These are phyloP conservation scores for Taphrina populina DNA, from an alignment of 1,139 yeast species.

Conservation along the genomic window DNA sequence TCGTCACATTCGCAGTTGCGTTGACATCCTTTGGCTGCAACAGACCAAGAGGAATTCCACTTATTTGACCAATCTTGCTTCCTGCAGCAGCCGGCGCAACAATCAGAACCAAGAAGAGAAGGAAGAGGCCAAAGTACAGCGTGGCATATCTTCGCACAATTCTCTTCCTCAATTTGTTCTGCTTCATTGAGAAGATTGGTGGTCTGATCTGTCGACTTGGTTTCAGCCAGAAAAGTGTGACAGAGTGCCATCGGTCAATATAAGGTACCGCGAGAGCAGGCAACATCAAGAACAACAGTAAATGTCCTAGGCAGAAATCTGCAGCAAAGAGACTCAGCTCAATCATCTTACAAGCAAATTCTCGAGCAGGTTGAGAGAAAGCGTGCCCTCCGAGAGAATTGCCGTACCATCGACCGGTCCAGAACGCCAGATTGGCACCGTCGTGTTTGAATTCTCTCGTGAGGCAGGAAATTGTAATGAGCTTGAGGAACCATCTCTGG, in stretches of 20 bases:
- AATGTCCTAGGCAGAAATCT: conserved; percentile 89
- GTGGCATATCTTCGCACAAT: conserved; percentile 95
- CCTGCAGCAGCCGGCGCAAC: conserved; percentile 86
- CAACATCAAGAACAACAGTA: conserved; percentile 80
- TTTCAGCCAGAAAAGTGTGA: conserved; percentile 97
- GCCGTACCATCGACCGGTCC: conserved; percentile 99
- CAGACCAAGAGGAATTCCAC: conserved; percentile 17
- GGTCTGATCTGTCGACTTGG: conserved; percentile 98
- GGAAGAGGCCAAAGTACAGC: conserved; percentile 69
- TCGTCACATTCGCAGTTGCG: conserved; percentile 27
- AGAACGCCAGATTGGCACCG: conserved; percentile 95
- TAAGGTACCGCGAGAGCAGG: conserved; percentile 84
- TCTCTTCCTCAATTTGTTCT: conserved; percentile 95
- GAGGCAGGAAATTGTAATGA: conserved; percentile 72
- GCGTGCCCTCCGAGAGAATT: conserved; percentile 95
- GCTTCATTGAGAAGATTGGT: conserved; percentile 95
- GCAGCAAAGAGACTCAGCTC: conserved; percentile 97
- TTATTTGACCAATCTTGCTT: conserved; percentile 5
- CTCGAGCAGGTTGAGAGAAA: conserved; percentile 94
- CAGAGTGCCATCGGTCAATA: conserved; percentile 96
- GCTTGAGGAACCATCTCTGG: conserved; percentile 84
- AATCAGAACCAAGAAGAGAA: conserved; percentile 70
- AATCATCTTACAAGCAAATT: conserved; percentile 87
- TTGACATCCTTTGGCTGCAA: conserved; percentile 31
- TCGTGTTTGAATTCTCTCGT: conserved; percentile 98